Evolutionary conservation across 2,329 filamentous ascomycete genomes (phyloP).

Genomic region (Periconia digitata): DNA sequence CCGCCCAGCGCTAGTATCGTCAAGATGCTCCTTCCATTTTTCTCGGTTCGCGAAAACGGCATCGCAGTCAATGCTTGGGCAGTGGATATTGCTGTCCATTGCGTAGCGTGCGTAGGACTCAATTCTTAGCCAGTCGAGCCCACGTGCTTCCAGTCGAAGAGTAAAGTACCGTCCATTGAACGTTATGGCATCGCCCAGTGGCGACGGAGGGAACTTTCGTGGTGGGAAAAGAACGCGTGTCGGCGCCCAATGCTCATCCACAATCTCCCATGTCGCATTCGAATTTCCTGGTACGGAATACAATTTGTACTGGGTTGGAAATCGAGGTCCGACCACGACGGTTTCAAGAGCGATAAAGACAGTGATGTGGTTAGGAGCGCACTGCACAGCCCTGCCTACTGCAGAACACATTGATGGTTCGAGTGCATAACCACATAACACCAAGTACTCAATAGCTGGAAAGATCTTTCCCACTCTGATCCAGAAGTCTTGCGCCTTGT

Average conservation of each 20-base stretch:
- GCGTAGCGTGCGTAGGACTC: background rate
- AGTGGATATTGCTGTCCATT: background rate
- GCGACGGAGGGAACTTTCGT: background rate
- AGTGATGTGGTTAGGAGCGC: background rate
- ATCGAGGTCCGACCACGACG: too few species aligned
- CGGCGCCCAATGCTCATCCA: background rate
- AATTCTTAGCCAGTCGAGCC: background rate
- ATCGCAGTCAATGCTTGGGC: background rate
- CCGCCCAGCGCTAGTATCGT: background rate
- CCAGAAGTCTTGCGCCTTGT: background rate
- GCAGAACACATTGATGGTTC: background rate
- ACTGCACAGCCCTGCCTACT: background rate
- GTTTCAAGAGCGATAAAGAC: background rate
- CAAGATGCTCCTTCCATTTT: background rate
- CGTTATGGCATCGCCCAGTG: background rate
- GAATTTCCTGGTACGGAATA: background rate
- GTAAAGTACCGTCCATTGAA: background rate
- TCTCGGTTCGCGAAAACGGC: background rate
- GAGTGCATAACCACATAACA: background rate
- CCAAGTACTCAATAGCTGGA: background rate
- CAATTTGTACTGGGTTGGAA: background rate
- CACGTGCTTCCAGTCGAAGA: background rate
- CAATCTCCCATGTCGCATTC: background rate
- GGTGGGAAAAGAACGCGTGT: background rate
- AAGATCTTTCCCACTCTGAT: background rate